Evolutionary conservation across 768 basidiomycete species (phyloP).

Genomic region (Mycena rebaudengoi): DNA sequence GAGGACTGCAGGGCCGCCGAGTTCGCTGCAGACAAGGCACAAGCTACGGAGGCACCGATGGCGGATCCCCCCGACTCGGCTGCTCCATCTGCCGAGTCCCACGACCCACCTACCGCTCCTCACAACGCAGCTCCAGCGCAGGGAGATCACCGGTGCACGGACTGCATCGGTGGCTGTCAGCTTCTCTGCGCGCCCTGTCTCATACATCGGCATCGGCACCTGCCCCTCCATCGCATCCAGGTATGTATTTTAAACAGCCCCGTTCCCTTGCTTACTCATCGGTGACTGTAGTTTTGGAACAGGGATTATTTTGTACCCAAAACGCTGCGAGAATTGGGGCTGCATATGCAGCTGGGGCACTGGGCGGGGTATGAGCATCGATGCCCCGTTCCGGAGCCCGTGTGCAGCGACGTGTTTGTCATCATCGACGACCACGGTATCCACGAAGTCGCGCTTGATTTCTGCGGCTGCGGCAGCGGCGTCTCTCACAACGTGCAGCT

Average conservation of each 20-base stretch:
- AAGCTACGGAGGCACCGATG: too few species aligned
- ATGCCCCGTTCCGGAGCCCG: not conserved
- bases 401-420: not conserved
- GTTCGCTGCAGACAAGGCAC: too few species aligned
- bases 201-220: not conserved
- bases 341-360: conserved; percentile 11
- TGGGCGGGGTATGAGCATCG: not conserved
- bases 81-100: too few species aligned
- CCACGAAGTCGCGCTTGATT: conserved; percentile 20
- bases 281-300: not conserved
- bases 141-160: not conserved
- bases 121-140: too few species aligned
- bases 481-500: conserved; percentile 20
- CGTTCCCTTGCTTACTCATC: not conserved
- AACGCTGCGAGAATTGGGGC: not conserved
- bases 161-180: not conserved
- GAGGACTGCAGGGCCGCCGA: too few species aligned
- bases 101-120: too few species aligned
- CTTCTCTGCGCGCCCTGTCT: not conserved
- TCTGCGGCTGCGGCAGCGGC: conserved; percentile 16
- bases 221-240: not conserved
- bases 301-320: not conserved
- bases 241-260: too few species aligned
- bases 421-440: conserved; percentile 16
- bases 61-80: too few species aligned